Conservation (phyloP, 1,284 basidiomycete species). For the Moesziomyces antarcticus region DNA sequence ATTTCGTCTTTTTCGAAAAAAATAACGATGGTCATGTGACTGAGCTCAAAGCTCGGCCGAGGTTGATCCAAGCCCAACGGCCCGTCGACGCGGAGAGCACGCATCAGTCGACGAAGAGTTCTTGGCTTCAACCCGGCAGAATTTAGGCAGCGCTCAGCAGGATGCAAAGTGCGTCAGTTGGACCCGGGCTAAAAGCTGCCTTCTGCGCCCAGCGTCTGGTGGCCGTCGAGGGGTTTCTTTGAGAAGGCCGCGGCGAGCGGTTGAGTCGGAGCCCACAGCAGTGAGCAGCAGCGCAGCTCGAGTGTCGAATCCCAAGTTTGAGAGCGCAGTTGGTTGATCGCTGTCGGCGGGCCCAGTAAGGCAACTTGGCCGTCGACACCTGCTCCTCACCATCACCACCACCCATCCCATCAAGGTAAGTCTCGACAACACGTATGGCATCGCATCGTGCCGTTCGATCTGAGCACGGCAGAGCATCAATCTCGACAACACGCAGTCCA, state of each 20-base stretch:
- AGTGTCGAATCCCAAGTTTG: too few relatives aligned
- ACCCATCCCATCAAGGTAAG: conserved; percentile 48
- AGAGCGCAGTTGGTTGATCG: background rate
- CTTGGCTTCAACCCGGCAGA: background rate
- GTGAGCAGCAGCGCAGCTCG: too few relatives aligned
- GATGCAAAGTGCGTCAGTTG: background rate
- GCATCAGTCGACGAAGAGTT: background rate
- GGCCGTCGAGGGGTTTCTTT: too few relatives aligned
- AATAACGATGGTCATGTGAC: background rate
- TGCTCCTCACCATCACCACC: conserved; percentile 43
- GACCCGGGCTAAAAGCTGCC: too few relatives aligned
- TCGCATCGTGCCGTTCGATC: conserved; percentile 16
- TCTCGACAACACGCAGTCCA: background rate
- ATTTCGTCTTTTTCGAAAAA: background rate
- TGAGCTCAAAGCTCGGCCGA: background rate
- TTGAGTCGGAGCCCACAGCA: too few relatives aligned
- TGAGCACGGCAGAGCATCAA: background rate
- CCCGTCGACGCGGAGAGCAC: background rate
- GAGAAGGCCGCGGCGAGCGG: too few relatives aligned
- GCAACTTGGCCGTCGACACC: conserved; percentile 1
- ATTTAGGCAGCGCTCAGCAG: background rate
- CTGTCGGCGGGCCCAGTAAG: background rate
- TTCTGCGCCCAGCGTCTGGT: too few relatives aligned
- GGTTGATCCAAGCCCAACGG: background rate
- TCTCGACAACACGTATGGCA: conserved; percentile 18